These are phyloP conservation scores for Pinus taeda DNA, from an alignment of 75 land plant genomes.

Conservation along the genomic window DNA sequence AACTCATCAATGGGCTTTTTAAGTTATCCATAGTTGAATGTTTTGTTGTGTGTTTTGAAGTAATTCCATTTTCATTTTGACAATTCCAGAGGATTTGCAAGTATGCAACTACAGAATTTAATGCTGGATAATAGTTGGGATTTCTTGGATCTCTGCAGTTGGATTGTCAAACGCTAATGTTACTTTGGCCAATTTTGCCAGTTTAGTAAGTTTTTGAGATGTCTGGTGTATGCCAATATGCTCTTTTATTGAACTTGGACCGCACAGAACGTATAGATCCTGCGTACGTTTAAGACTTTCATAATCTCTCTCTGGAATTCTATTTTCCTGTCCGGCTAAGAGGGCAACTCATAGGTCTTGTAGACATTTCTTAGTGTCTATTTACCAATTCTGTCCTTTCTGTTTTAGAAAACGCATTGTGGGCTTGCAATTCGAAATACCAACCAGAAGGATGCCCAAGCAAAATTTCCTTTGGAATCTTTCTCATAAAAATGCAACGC, in stretches of 20 bases:
- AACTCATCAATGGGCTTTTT: too few relatives aligned
- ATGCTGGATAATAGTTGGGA: too few relatives aligned
- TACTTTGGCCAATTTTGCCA: too few relatives aligned
- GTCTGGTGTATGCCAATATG: conserved; percentile 90
- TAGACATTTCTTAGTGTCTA: conserved; percentile 11
- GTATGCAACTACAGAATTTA: too few relatives aligned
- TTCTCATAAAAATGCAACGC: neutral
- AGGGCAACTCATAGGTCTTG: conserved; percentile 28
- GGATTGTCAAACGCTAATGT: too few relatives aligned
- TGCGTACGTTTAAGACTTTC: conserved; percentile 39
- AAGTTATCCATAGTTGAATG: too few relatives aligned
- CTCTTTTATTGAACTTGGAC: conserved; percentile 79
- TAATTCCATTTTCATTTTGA: too few relatives aligned
- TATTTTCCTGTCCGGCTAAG: conserved; percentile 74
- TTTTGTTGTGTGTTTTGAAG: too few relatives aligned
- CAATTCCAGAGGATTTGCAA: too few relatives aligned
- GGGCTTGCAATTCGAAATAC: neutral
- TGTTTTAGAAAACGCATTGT: neutral
- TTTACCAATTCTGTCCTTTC: neutral
- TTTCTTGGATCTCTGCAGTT: too few relatives aligned
- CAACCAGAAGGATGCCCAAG: neutral
- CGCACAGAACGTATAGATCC: conserved; percentile 48
- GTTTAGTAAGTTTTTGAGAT: conserved; percentile 80
- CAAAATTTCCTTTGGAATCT: neutral
- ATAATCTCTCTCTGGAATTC: conserved; percentile 72